Percentiles rank a stretch among this genome's conserved stretches.
Conservation (phyloP, 2,329 filamentous ascomycete genomes). For the Triangularia setosa region DNA sequence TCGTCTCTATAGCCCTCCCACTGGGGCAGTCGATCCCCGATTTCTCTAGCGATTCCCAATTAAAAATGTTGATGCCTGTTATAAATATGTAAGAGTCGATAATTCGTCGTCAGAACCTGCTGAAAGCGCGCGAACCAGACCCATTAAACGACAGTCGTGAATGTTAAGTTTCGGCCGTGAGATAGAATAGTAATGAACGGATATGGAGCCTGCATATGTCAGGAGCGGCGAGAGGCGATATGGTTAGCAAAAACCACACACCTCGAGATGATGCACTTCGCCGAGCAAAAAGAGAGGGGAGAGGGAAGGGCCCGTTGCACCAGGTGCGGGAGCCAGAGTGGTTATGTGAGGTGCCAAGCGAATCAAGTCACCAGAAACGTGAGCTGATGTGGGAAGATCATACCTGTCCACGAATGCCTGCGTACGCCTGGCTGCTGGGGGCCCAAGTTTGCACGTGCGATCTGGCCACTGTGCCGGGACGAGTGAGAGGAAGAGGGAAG, state of each 20-base stretch:
- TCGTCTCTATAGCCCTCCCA: conserved; percentile 10
- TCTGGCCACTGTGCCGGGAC: background rate
- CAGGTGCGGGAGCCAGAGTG: conserved; percentile 27
- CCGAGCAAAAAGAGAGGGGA: conserved; percentile 22
- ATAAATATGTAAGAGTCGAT: conserved; percentile 13
- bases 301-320: conserved; percentile 23
- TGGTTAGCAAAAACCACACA: conserved; percentile 35
- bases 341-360: conserved; percentile 35
- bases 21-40: conserved; percentile 15
- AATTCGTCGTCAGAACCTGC: conserved; percentile 50
- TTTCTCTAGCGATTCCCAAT: conserved; percentile 11
- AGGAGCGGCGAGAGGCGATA: conserved; percentile 23
- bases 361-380: conserved; percentile 36
- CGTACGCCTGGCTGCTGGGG: conserved; percentile 27
- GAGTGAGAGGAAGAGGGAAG: background rate
- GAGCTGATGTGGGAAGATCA: conserved; percentile 42
- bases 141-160: conserved; percentile 31
- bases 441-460: background rate
- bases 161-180: conserved; percentile 14
- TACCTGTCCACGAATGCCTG: conserved; percentile 39
- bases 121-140: conserved; percentile 39
- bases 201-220: conserved; percentile 34
- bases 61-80: background rate
- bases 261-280: conserved; percentile 29
- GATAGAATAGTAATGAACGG: conserved; percentile 28